Evolutionary conservation across 768 basidiomycete genomes (phyloP), one percentile per base, ranked within the genome.

Genomic region (Naematelia aurantialba): DNA sequence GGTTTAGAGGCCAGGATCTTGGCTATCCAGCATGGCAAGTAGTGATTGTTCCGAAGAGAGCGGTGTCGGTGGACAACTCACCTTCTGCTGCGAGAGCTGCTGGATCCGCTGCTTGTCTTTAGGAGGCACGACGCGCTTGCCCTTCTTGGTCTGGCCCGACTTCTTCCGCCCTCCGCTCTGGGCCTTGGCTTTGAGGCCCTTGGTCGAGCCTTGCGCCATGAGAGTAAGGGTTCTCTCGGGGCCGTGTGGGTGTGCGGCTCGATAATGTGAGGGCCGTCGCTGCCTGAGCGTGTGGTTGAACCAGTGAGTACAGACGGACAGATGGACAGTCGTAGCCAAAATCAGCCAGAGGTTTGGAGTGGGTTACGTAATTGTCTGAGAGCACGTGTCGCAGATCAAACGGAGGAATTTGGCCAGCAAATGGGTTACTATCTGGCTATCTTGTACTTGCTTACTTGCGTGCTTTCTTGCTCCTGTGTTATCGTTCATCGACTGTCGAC

Each of bases 71-170:
- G n/a, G 48, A 22, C 21, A 26, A 58, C 74, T 34, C 39, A 89
- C 91, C 81, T 89, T 86, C 71, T 88, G 85, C 81, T 89, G 80
- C n/a, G 84, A 78, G 5, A 86, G 87, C 68, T 87, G 84, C 69
- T 89, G 87, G 60, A 93, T 82, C 30, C 86, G 80, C 11, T 78
- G 76, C 3, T 83, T 78, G 75, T 91, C 90, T 79, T 93, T 96
- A 29, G 91, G 91, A 29, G 91, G 83, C 56, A 89, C 84, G 39
- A 83, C 79, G 45, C 87, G 83, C 65, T 82, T 83, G 5, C 91
- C 91, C 73, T 92, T 93, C 80, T 88, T 91, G 19, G 83, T 83
- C 56, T 66, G 63, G 0, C 87, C 83, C 1, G 85, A 84, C 2
- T 86, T 84, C 72, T 87, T 89, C 27, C 82, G 79, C 1, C 56